Conservation (phyloP, 805 yeast species). For the Pichia occidentalis region DNA sequence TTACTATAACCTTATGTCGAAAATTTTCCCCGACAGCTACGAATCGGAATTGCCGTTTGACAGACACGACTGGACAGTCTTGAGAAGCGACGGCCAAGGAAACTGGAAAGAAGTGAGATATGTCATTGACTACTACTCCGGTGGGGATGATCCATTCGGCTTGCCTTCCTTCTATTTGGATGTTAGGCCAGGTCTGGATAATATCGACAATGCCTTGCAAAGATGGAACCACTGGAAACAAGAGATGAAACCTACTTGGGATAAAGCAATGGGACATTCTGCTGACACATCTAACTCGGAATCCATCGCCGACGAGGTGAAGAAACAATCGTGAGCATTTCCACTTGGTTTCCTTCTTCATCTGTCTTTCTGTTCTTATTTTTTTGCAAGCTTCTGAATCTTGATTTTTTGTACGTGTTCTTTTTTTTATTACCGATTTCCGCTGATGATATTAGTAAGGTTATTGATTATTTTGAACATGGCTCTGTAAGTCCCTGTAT, state of each 20-base stretch:
- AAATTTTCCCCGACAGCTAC: conserved; percentile 64
- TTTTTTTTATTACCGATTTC: too few species aligned
- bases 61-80: conserved; percentile 97
- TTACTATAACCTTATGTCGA: conserved; percentile 56
- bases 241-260: conserved; percentile 52
- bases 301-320: too few species aligned
- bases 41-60: conserved; percentile 87
- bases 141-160: conserved; percentile 85
- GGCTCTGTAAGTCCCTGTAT: too few species aligned
- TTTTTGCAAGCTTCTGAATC: too few species aligned
- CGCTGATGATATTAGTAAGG: too few species aligned
- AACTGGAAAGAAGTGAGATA: conserved; percentile 75
- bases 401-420: too few species aligned
- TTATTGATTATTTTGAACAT: too few species aligned
- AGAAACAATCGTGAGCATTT: too few species aligned
- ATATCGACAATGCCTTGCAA: conserved; percentile 54
- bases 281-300: too few species aligned
- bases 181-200: conserved; percentile 92
- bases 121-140: conserved; percentile 88
- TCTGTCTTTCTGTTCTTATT: too few species aligned
- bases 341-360: neutral
- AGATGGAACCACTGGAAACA: conserved; percentile 54
- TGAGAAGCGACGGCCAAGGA: conserved; percentile 49
- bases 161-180: conserved; percentile 89
- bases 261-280: conserved; percentile 60